A percentile compares a stretch with the other conserved stretches of the same genome.
phyloP scores from a whole-genome alignment of 2,329 filamentous ascomycete species.

The Torrubiella hemipterigena region DNA sequence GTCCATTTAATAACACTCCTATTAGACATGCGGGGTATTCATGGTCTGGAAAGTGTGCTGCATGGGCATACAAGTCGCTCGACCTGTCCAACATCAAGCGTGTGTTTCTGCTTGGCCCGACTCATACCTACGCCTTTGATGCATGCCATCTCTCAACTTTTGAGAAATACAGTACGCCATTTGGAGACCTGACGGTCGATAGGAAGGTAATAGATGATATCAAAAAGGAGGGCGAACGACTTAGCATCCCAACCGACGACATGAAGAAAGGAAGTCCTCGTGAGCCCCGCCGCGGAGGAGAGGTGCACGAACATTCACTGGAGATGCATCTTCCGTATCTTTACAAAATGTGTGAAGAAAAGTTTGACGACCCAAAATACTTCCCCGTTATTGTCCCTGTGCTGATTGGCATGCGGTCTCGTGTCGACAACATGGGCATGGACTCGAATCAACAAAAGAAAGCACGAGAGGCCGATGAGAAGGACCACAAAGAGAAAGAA shows the following conservation, averaged over 20 bases:
- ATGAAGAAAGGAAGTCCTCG: conserved; percentile 28
- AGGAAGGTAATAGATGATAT: conserved; percentile 38
- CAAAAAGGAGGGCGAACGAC: conserved; percentile 19
- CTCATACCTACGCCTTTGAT: conserved; percentile 72
- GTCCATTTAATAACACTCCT: neutral
- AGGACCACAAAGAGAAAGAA: conserved; percentile 43
- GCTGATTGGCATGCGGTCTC: conserved; percentile 43
- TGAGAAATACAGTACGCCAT: conserved; percentile 58
- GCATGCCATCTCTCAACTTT: conserved; percentile 69
- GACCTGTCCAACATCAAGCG: conserved; percentile 75
- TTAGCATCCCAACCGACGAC: neutral
- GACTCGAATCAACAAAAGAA: too few relatives aligned
- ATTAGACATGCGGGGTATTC: conserved; percentile 81
- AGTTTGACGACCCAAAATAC: conserved; percentile 32
- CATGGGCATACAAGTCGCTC: conserved; percentile 85
- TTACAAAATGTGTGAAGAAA: conserved; percentile 57
- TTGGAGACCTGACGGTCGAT: conserved; percentile 60
- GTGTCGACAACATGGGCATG: too few relatives aligned
- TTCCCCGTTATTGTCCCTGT: conserved; percentile 76
- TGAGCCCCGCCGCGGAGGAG: conserved; percentile 52
- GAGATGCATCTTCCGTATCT: conserved; percentile 97
- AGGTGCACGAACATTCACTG: conserved; percentile 80
- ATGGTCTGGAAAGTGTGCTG: conserved; percentile 84
- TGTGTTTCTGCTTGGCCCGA: conserved; percentile 85
- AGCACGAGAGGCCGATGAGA: conserved; percentile 10